Evolutionary conservation across 192 early-diverging fungal genomes (phyloP).

Genomic region (Backusella australiensis): DNA sequence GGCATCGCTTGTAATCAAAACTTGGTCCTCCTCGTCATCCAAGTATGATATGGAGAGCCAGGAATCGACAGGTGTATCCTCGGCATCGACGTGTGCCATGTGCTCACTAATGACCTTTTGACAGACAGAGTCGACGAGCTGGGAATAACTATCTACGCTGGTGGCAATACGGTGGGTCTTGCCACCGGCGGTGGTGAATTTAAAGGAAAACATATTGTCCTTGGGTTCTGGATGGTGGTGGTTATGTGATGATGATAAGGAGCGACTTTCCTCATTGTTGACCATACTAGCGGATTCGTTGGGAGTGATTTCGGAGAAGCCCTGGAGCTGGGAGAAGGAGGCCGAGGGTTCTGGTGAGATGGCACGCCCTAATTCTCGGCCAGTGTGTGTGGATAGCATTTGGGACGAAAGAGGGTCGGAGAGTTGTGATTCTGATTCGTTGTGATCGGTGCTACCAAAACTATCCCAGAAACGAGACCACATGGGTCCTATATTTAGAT

Average conservation of each 20-base stretch:
- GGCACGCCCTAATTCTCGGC: background rate
- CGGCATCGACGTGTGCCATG: conserved; percentile 28
- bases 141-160: conserved; percentile 41
- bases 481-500: conserved; percentile 29
- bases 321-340: conserved; percentile 46
- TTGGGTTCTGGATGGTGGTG: background rate
- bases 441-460: conserved; percentile 35
- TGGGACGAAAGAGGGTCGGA: conserved; percentile 31
- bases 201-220: conserved; percentile 50
- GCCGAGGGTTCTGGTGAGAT: conserved; percentile 31
- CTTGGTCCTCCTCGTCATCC: conserved; percentile 88
- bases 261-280: conserved; percentile 28
- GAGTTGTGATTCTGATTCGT: conserved; percentile 35
- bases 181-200: conserved; percentile 54
- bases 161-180: conserved; percentile 69
- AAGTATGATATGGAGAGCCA: conserved; percentile 62
- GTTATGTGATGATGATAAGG: background rate
- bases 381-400: conserved; percentile 10
- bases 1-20: conserved; percentile 66
- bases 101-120: conserved; percentile 50
- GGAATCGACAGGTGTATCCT: background rate
- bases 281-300: conserved; percentile 59
- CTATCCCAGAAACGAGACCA: conserved; percentile 50
- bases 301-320: conserved; percentile 58
- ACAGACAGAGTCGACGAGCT: conserved; percentile 52